These are phyloP conservation scores for Rhizopogon sp. DNA, from an alignment of 768 basidiomycete genomes.

Conservation along the genomic window DNA sequence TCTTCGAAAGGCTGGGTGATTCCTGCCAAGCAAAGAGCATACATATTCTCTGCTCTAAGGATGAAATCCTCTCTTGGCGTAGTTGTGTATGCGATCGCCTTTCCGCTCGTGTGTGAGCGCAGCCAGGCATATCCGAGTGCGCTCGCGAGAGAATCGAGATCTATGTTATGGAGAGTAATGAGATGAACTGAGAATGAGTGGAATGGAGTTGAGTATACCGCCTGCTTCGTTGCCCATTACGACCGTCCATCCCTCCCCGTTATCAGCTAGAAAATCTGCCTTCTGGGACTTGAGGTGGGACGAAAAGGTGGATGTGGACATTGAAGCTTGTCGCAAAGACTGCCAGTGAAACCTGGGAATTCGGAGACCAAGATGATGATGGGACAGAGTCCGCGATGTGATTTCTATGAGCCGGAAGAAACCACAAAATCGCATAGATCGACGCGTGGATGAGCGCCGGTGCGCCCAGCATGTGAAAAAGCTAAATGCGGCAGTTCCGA, in stretches of 20 bases:
- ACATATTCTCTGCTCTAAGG: constrained; percentile 54
- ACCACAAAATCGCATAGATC: no score
- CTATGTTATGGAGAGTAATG: constrained; percentile 33
- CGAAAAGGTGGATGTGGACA: constrained; percentile 25
- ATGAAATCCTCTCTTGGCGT: constrained; percentile 61
- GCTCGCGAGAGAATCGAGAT: constrained; percentile 86
- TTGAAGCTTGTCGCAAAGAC: constrained; percentile 1
- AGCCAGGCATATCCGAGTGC: constrained; percentile 84
- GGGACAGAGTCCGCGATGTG: no score
- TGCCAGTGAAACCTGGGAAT: no score
- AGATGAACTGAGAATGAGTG: neutral
- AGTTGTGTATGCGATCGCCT: constrained; percentile 67
- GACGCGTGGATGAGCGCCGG: no score
- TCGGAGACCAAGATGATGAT: no score
- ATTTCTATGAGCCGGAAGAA: no score
- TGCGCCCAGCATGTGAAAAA: no score
- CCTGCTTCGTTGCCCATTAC: constrained; percentile 97
- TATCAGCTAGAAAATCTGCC: constrained; percentile 54
- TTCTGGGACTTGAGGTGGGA: constrained; percentile 46
- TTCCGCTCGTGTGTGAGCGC: constrained; percentile 44
- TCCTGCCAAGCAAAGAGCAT: neutral
- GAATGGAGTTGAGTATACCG: constrained; percentile 41
- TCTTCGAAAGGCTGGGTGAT: constrained; percentile 31
- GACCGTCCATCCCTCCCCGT: constrained; percentile 67
- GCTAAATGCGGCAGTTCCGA: no score